These are phyloP conservation scores for Candida namnaoensis DNA, from an alignment of 805 yeast genomes.

Conservation along the genomic window DNA sequence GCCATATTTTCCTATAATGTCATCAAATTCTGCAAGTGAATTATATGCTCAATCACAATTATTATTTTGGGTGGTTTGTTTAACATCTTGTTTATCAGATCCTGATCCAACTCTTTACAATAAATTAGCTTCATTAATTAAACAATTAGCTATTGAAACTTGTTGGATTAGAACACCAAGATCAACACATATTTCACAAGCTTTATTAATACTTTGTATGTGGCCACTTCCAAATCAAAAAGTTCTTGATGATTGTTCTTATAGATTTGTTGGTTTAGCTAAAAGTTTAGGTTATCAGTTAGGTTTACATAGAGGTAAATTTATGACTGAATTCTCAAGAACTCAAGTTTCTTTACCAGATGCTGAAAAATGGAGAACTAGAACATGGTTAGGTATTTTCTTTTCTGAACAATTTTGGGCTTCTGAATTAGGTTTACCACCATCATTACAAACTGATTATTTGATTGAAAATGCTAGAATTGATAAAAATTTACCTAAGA, in stretches of 20 bases:
- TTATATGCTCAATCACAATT: conserved; percentile 77
- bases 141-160: conserved; percentile 82
- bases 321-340: conserved; percentile 83
- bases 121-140: conserved; percentile 66
- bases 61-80: conserved; percentile 84
- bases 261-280: conserved; percentile 82
- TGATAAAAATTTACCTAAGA: conserved; percentile 53
- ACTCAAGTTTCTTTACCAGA: conserved; percentile 84
- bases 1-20: conserved; percentile 74
- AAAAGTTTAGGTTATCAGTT: conserved; percentile 76
- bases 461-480: conserved; percentile 70
- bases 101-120: conserved; percentile 80
- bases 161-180: conserved; percentile 93
- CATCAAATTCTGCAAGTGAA: conserved; percentile 63
- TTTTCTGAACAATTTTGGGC: conserved; percentile 90
- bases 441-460: conserved; percentile 77
- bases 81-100: conserved; percentile 79
- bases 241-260: conserved; percentile 85
- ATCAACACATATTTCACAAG: conserved; percentile 89
- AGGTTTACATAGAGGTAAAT: conserved; percentile 87
- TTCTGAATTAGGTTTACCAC: conserved; percentile 79
- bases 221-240: conserved; percentile 95
- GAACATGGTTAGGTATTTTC: conserved; percentile 86
- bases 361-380: conserved; percentile 90
- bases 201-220: conserved; percentile 69